Percentiles rank a stretch among this genome's conserved stretches.
Evolutionary conservation across 1,284 basidiomycete species (phyloP).

Genomic region (Sanghuangporus weigelae): DNA sequence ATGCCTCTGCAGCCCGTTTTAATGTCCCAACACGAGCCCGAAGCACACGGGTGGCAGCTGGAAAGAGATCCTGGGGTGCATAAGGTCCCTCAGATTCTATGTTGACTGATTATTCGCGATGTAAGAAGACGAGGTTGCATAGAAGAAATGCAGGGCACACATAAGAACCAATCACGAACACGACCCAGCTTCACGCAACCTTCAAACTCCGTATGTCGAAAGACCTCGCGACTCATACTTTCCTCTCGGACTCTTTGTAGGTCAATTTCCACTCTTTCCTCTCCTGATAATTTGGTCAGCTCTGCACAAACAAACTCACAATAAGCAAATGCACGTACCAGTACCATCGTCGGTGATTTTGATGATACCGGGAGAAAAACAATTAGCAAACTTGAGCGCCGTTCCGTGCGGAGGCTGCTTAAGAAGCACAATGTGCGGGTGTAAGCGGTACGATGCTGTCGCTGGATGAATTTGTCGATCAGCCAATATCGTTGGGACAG

Average conservation of each 20-base stretch:
- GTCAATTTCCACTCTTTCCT: slow-evolving; percentile 53
- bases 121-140: not conserved
- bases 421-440: slow-evolving; percentile 79
- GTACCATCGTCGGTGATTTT: slow-evolving; percentile 51
- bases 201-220: slow-evolving; percentile 89
- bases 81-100: slow-evolving; percentile 91
- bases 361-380: slow-evolving; percentile 91
- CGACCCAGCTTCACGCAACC: slow-evolving; percentile 82
- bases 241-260: slow-evolving; percentile 73
- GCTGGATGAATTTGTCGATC: slow-evolving; percentile 40
- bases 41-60: slow-evolving; percentile 81
- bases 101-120: slow-evolving; percentile 51
- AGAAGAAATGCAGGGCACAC: slow-evolving; percentile 38
- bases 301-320: not conserved
- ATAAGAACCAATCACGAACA: slow-evolving; percentile 92
- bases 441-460: slow-evolving; percentile 90
- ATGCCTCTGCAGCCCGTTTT: slow-evolving; percentile 50
- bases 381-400: slow-evolving; percentile 77
- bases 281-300: slow-evolving; percentile 18
- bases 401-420: slow-evolving; percentile 40
- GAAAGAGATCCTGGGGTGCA: slow-evolving; percentile 77
- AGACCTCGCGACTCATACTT: slow-evolving; percentile 89
- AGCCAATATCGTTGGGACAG: not conserved
- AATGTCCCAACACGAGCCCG: slow-evolving; percentile 71
- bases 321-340: slow-evolving; percentile 8